phyloP scores from a whole-genome alignment of 805 yeast species.

The Candida maesae region DNA sequence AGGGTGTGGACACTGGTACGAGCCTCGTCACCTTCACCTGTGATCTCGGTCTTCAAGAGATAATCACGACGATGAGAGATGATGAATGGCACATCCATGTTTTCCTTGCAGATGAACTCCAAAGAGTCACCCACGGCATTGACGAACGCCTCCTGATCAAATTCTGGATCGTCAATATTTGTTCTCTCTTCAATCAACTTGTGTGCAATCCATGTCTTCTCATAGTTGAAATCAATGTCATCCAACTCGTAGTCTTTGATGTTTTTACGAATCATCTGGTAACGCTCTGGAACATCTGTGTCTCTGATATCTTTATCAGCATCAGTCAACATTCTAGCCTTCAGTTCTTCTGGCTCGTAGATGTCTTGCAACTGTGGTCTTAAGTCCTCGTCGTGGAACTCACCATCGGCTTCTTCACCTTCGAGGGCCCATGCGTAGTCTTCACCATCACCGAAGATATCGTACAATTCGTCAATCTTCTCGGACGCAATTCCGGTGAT shows the following conservation, averaged over 20 bases:
- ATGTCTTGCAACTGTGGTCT: constrained; percentile 72
- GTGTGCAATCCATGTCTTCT: constrained; percentile 78
- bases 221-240: constrained; percentile 64
- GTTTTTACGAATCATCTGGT: constrained; percentile 65
- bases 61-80: constrained; percentile 95
- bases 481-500: constrained; percentile 75
- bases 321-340: constrained; percentile 86
- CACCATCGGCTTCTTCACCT: constrained; percentile 63
- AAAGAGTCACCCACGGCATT: constrained; percentile 68
- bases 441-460: constrained; percentile 94
- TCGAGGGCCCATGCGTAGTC: constrained; percentile 98
- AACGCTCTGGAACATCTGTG: constrained; percentile 90
- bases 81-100: constrained; percentile 89
- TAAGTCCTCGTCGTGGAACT: constrained; percentile 38
- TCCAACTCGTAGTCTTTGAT: constrained; percentile 66
- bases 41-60: constrained; percentile 53
- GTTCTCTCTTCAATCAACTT: constrained; percentile 34
- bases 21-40: constrained; percentile 40
- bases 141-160: constrained; percentile 49
- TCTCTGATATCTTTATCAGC: constrained; percentile 85
- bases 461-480: constrained; percentile 86
- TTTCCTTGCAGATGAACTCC: constrained; percentile 69
- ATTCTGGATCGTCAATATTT: constrained; percentile 27
- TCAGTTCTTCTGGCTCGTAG: constrained; percentile 90
- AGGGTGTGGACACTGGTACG: constrained; percentile 39